Conservation (phyloP, 2,329 filamentous ascomycete species). For the Penicillium sp. region DNA sequence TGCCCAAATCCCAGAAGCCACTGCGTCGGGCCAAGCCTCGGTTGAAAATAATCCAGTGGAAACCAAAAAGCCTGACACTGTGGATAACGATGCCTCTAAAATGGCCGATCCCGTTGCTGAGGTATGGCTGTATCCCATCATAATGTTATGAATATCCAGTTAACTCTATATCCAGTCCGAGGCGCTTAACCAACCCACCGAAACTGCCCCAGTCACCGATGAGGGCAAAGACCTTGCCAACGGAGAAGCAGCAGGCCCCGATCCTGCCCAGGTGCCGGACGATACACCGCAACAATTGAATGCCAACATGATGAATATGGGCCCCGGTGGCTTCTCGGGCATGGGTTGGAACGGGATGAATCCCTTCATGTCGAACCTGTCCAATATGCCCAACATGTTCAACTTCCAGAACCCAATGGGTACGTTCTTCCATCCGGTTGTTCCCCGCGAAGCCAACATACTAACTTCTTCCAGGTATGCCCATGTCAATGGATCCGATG, state of each 20-base stretch:
- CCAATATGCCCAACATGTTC: slow-evolving; percentile 35
- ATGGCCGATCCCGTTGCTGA: slow-evolving; percentile 11
- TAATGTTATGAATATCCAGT: neutral
- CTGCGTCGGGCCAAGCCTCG: slow-evolving; percentile 7
- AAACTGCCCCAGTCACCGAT: neutral
- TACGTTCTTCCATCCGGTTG: slow-evolving; percentile 55
- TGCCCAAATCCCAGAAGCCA: slow-evolving; percentile 3
- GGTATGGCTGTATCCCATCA: slow-evolving; percentile 20
- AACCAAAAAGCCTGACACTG: neutral
- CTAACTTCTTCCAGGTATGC: slow-evolving; percentile 65
- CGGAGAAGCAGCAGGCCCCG: neutral
- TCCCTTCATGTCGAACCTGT: slow-evolving; percentile 60
- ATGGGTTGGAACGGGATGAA: slow-evolving; percentile 72
- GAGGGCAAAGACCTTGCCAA: neutral
- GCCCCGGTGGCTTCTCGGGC: slow-evolving; percentile 56
- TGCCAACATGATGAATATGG: slow-evolving; percentile 46
- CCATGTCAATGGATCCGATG: slow-evolving; percentile 77
- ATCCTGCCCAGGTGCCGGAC: neutral
- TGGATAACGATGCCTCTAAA: slow-evolving; percentile 10
- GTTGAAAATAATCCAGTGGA: slow-evolving; percentile 10
- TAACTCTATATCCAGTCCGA: slow-evolving; percentile 16
- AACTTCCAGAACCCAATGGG: slow-evolving; percentile 87
- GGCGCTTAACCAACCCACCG: slow-evolving; percentile 13
- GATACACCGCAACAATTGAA: slow-evolving; percentile 5
- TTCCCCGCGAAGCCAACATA: neutral